Base-by-base conservation (phyloP, 257 asterid species). In the Knoxia roxburghii region DNA sequence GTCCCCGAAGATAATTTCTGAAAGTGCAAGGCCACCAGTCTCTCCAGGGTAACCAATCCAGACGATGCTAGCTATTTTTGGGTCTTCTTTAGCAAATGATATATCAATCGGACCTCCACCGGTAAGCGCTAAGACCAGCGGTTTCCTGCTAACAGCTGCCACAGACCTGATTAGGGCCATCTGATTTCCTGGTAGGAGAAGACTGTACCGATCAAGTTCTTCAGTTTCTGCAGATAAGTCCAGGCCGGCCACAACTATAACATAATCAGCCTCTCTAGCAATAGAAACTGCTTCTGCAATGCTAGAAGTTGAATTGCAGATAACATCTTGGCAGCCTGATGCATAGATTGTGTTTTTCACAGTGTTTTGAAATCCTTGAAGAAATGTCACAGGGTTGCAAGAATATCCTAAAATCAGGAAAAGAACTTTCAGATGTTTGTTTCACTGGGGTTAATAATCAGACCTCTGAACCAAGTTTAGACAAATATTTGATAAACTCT, bases 11-110 rank as follows among this genome's bases (percentile, higher is more conserved):
- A 93, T 68, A 68, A 90, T 80, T 69, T 90, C 90, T 9, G 97
- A 76, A 37, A 93, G 88, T 11, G 99, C 99, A 37, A 56, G 75
- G 13, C 95, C 94, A 48, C 97, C 99, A 1, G 89, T 84, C 70
- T 93, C 99, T 68, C 99, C 99, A 7, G 99, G 99, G 79, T 93
- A 93, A 53, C 97, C 97, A 33, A 93, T 86, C 99, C 99, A 93
- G 50, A 93, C 61, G 73, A 93, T 87, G 85, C 95, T 64, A 43
- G 90, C 96, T 56, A 93, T 68, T 8, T 77, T 75, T 0, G 83
- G 85, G 75, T 93, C 87, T 43, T 49, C 52, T 64, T 75, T 80
- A 43, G 96, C 91, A 68, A 90, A 93, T 6, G 97, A 86, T 37
- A 86, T 83, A 30, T 93, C 99, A 6, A 90, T 40, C 29, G 99